Conservation (phyloP, 768 basidiomycete genomes). For the Nidula microcarpa region DNA sequence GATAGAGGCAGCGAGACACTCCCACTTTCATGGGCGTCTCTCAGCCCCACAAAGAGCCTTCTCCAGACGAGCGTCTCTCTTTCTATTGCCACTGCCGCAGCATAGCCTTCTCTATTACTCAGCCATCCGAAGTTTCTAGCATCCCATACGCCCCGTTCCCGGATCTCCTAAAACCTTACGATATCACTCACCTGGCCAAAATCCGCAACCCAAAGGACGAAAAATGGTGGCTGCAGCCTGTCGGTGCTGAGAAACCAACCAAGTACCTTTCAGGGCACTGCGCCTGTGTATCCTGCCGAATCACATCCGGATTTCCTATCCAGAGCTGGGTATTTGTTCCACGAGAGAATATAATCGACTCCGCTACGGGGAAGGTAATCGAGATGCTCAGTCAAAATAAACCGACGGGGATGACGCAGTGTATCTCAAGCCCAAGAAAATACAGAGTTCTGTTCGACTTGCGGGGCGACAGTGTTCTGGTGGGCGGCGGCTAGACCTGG, state of each 20-base stretch:
- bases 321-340: conserved; percentile 21
- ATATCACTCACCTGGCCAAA: background rate
- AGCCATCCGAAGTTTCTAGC: conserved; percentile 11
- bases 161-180: conserved; percentile 13
- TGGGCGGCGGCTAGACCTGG: conserved; percentile 18
- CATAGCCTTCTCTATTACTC: conserved; percentile 3
- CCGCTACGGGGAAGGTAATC: conserved; percentile 6
- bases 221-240: background rate
- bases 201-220: conserved; percentile 8
- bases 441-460: conserved; percentile 23
- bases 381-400: conserved; percentile 6
- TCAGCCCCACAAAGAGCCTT: background rate
- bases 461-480: conserved; percentile 26
- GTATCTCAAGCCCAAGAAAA: conserved; percentile 15
- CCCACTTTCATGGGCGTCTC: conserved; percentile 16
- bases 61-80: background rate
- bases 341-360: conserved; percentile 13
- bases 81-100: background rate
- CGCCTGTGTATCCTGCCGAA: conserved; percentile 19
- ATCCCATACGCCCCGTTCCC: conserved; percentile 12
- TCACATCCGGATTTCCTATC: conserved; percentile 18
- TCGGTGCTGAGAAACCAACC: background rate
- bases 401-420: conserved; percentile 18
- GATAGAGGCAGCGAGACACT: conserved; percentile 12
- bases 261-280: conserved; percentile 21